phyloP scores from a whole-genome alignment of 2,329 filamentous ascomycete species.

The Fusarium sp. region DNA sequence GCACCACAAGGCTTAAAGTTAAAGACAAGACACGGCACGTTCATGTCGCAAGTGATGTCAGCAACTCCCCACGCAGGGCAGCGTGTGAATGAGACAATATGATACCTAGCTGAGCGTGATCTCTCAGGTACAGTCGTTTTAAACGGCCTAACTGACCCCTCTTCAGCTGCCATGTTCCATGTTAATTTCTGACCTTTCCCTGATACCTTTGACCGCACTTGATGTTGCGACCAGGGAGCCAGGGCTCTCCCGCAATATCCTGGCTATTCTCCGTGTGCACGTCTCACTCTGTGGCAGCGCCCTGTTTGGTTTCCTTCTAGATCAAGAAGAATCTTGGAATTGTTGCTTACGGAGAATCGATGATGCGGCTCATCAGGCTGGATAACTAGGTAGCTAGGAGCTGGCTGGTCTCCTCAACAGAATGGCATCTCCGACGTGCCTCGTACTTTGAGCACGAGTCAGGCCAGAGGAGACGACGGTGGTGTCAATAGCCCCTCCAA shows the following conservation, averaged over 20 bases:
- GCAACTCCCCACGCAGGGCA: conserved; percentile 31
- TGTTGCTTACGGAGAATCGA: conserved; percentile 36
- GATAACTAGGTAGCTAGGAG: conserved; percentile 22
- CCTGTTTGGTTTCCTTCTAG: conserved; percentile 18
- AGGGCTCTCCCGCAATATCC: conserved; percentile 36
- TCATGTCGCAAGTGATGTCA: conserved; percentile 40
- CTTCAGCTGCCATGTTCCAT: conserved; percentile 24
- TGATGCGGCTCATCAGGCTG: conserved; percentile 25
- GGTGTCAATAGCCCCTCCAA: conserved; percentile 28
- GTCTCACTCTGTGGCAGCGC: conserved; percentile 41
- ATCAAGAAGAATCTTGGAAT: conserved; percentile 39
- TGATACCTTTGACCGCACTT: conserved; percentile 43
- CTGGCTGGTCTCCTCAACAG: conserved; percentile 25
- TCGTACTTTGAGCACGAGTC: conserved; percentile 17
- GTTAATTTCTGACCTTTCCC: conserved; percentile 33
- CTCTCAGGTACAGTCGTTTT: conserved; percentile 20
- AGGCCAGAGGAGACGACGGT: conserved; percentile 15
- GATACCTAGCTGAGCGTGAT: conserved; percentile 25
- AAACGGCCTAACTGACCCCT: conserved; percentile 4
- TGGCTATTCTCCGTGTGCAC: conserved; percentile 45
- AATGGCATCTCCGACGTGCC: conserved; percentile 11
- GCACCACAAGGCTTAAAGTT: conserved; percentile 31
- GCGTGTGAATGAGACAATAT: conserved; percentile 31
- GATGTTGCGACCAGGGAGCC: conserved; percentile 27
- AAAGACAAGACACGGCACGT: conserved; percentile 28